phyloP scores from a whole-genome alignment of 371 early-diverging fungal species.

The Mortierella sp. region DNA sequence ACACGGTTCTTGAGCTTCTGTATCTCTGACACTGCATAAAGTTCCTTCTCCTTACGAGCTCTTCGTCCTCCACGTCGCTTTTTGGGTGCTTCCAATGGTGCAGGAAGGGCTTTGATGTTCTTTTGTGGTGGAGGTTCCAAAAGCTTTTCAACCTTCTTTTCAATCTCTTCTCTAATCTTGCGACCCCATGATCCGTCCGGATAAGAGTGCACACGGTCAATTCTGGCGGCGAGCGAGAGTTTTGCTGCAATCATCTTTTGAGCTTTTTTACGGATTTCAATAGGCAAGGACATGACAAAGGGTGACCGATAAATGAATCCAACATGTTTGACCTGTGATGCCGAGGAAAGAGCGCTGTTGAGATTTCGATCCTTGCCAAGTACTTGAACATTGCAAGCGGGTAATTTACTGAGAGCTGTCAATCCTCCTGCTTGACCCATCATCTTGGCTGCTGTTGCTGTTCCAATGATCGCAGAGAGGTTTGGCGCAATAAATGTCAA shows the following conservation, averaged over 20 bases:
- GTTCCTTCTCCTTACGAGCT: conserved; percentile 88
- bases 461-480: conserved; percentile 89
- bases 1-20: conserved; percentile 92
- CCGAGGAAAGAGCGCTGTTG: conserved; percentile 85
- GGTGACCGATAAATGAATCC: conserved; percentile 89
- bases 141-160: conserved; percentile 86
- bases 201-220: conserved; percentile 82
- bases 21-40: conserved; percentile 89
- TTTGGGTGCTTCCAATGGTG: conserved; percentile 93
- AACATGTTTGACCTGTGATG: conserved; percentile 77
- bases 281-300: conserved; percentile 74
- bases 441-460: conserved; percentile 90
- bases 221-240: conserved; percentile 85
- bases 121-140: conserved; percentile 91
- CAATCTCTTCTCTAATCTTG: conserved; percentile 83
- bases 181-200: conserved; percentile 80
- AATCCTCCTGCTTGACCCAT: conserved; percentile 95
- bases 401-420: conserved; percentile 87
- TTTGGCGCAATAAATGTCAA: conserved; percentile 97
- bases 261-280: conserved; percentile 84
- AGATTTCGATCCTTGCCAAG: conserved; percentile 71
- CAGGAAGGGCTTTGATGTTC: conserved; percentile 88
- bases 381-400: conserved; percentile 88
- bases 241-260: conserved; percentile 88
- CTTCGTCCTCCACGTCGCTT: conserved; percentile 91